Evolutionary conservation across 2,329 filamentous ascomycete species (phyloP).

Genomic region (Phialophora tarda): DNA sequence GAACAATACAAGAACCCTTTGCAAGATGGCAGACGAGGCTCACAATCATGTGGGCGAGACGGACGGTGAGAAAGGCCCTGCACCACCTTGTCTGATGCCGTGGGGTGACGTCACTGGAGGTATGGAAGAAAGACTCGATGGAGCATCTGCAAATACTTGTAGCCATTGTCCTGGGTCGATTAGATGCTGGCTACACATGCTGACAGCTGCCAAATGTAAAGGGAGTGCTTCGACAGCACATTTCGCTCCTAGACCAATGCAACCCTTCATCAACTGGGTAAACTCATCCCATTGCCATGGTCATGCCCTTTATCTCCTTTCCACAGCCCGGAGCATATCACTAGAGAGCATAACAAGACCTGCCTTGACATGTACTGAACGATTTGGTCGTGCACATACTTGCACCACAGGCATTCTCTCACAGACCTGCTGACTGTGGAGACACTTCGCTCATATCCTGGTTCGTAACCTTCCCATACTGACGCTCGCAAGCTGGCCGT

Average conservation of each 20-base stretch:
- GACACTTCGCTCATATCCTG: not conserved
- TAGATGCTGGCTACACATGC: conserved; percentile 14
- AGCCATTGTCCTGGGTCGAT: not conserved
- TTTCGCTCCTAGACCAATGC: conserved; percentile 28
- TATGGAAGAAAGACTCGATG: not conserved
- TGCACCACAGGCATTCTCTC: conserved; percentile 24
- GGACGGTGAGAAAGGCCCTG: not conserved
- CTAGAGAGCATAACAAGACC: not conserved
- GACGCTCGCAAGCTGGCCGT: not conserved
- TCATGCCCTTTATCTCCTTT: conserved; percentile 9
- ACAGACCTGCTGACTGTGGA: conserved; percentile 11
- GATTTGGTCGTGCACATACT: conserved; percentile 17
- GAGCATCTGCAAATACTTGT: conserved; percentile 1
- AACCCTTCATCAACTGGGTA: conserved; percentile 19
- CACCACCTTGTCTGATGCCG: not conserved
- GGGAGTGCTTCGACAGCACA: conserved; percentile 25
- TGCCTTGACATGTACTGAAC: conserved; percentile 1
- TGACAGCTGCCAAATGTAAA: conserved; percentile 17
- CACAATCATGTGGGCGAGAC: not conserved
- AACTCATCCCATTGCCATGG: conserved; percentile 18
- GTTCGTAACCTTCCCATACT: not conserved
- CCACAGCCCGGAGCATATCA: not conserved
- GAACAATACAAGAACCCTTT: not conserved
- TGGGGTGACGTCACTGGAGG: not conserved
- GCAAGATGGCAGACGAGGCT: not conserved